A percentile compares a stretch with the other conserved stretches of the same genome.
phyloP scores from a whole-genome alignment of 2,329 filamentous ascomycete species.

The Xylariaceae sp. region DNA sequence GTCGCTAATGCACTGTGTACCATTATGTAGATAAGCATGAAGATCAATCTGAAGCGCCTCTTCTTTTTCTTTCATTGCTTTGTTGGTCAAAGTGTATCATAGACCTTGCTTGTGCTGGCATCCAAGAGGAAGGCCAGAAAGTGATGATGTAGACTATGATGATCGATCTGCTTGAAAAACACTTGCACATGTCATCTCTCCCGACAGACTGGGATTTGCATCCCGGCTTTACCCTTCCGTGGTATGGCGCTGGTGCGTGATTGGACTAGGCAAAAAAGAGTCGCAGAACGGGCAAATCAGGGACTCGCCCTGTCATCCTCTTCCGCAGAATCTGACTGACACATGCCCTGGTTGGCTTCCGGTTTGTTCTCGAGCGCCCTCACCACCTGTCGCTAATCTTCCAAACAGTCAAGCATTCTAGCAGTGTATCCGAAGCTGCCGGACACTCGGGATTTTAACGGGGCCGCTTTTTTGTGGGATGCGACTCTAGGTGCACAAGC shows the following conservation, averaged over 20 bases:
- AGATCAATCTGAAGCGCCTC: too few relatives aligned
- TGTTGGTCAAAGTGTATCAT: too few relatives aligned
- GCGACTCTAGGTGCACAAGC: neutral
- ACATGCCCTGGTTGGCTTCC: constrained; percentile 17
- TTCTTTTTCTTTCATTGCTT: too few relatives aligned
- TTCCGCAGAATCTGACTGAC: constrained; percentile 15
- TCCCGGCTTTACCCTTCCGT: constrained; percentile 30
- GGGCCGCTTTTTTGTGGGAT: constrained; percentile 10
- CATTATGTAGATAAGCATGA: too few relatives aligned
- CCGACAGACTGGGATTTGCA: constrained; percentile 27
- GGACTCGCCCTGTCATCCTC: constrained; percentile 4
- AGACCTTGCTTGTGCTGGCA: too few relatives aligned
- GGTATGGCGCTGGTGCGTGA: constrained; percentile 7
- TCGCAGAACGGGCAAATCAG: constrained; percentile 9
- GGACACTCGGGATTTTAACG: constrained; percentile 15
- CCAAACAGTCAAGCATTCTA: too few relatives aligned
- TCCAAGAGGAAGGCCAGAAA: too few relatives aligned
- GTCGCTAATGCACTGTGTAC: too few relatives aligned
- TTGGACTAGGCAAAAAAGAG: constrained; percentile 21
- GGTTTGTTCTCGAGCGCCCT: constrained; percentile 17
- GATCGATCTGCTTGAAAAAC: too few relatives aligned
- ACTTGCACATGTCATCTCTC: constrained; percentile 6
- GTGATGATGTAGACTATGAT: too few relatives aligned
- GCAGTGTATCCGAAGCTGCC: constrained; percentile 18
- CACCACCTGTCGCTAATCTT: too few relatives aligned